A percentile compares a stretch with the other conserved stretches of the same genome.
Conservation (phyloP, 2,329 filamentous ascomycete genomes). For the Cadophora sp. region DNA sequence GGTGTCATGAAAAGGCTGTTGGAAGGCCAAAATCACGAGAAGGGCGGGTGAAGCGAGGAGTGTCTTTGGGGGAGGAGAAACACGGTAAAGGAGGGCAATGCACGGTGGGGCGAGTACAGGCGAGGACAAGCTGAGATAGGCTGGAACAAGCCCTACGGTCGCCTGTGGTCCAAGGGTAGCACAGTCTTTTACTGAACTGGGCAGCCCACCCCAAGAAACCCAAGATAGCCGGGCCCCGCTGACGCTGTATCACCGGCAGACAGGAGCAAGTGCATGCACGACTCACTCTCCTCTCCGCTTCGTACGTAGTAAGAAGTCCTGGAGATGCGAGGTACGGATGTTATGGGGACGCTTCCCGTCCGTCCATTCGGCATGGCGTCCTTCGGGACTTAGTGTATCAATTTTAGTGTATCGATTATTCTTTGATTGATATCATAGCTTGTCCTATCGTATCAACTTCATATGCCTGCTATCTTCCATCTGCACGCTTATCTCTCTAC, state of each 20-base stretch:
- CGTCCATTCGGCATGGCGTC: not conserved
- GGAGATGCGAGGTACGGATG: conserved; percentile 21
- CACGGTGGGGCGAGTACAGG: not conserved
- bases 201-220: not conserved
- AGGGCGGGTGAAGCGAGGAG: not conserved
- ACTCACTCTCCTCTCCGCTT: too few species aligned
- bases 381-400: conserved; percentile 4
- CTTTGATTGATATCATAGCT: conserved; percentile 7
- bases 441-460: not conserved
- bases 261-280: not conserved
- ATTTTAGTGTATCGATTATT: conserved; percentile 15
- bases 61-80: not conserved
- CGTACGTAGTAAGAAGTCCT: too few species aligned
- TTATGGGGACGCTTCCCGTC: not conserved
- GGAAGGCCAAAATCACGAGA: conserved; percentile 19
- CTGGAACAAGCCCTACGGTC: not conserved
- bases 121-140: not conserved
- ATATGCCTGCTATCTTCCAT: not conserved
- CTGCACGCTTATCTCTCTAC: conserved; percentile 22
- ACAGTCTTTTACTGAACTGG: not conserved
- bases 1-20: conserved; percentile 36
- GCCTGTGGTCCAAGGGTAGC: not conserved
- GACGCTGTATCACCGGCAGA: conserved; percentile 24
- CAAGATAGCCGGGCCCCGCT: not conserved
- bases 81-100: not conserved